Evolutionary conservation across 306 rosid species (phyloP), one percentile per base, ranked within the genome.

Genomic region (Macrotyloma uniflorum): DNA sequence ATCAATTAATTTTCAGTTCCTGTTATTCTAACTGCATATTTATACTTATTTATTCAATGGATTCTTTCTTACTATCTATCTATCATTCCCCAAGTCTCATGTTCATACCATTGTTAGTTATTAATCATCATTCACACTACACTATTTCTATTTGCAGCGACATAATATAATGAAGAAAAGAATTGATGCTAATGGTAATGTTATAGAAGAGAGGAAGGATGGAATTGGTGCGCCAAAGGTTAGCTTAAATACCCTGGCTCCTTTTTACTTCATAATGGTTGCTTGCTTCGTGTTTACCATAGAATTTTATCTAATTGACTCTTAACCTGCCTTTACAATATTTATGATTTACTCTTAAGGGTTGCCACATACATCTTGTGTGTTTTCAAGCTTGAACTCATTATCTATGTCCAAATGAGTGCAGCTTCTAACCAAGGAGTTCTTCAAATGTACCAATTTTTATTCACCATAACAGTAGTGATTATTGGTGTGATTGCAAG

Each of bases 171-270:
- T 91, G 72, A 94, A 94, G 83, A 92, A 90, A 86, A 85, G 98
- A 83, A 85, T 91, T 45, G 89, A 94, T 81, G 74, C 84, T 69
- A 88, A 84, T 83, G 92, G 93, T 68, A 88, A 82, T 72, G 83
- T 91, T 72, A 85, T 94, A 58, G 96, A 91, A 84, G 81, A 83
- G n/a, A 90, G 28, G 84, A 81, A 80, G 87, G 98, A 90, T 70
- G 94, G 93, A 76, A 89, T 94, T 76, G 98, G 98, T 72, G 98
- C 96, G 14, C 88, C 96, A 55, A 91, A 94, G 98, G 98, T 94
- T 87, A 77, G 91, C 76, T 76, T 35, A 61, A 69, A 76, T 75
- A 72, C 46, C 59, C 16, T 3, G 59, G 35, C 28, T 32, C 15
- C 46, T 47, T 69, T 76, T 78, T 20, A 53, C 75, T 43, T 46